Conservation (phyloP, 2,329 filamentous ascomycete genomes). For the Alternaria sp. region DNA sequence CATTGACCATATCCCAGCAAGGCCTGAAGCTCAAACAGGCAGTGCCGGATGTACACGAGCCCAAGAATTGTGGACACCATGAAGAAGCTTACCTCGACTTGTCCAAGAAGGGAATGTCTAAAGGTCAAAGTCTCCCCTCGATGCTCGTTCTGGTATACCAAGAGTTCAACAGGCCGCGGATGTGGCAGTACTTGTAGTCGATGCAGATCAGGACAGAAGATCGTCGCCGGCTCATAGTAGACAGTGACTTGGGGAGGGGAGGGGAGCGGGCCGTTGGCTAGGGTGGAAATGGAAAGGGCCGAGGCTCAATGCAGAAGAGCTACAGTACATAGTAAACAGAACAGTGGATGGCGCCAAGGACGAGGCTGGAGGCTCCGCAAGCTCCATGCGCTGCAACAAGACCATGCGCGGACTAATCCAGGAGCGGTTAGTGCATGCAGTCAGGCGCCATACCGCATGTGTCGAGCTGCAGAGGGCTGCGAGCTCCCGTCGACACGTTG, state of each 20-base stretch:
- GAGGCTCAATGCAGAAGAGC: constrained; percentile 2
- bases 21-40: constrained; percentile 19
- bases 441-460: constrained; percentile 10
- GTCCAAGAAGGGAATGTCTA: not conserved
- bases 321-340: constrained; percentile 5
- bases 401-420: constrained; percentile 6
- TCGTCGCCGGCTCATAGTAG: constrained; percentile 8
- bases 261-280: constrained; percentile 21
- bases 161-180: not conserved
- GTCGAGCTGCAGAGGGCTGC: constrained; percentile 8
- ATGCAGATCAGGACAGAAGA: constrained; percentile 11
- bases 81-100: not conserved
- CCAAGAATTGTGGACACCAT: not conserved
- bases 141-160: not conserved
- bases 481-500: constrained; percentile 1
- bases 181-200: not conserved
- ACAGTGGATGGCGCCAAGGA: constrained; percentile 1
- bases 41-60: constrained; percentile 16
- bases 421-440: not conserved
- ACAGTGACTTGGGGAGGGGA: constrained; percentile 4
- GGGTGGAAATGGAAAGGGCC: constrained; percentile 10
- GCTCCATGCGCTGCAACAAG: constrained; percentile 12
- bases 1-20: constrained; percentile 16
- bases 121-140: not conserved
- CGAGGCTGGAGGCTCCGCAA: constrained; percentile 2